Evolutionary conservation across 2,329 filamentous ascomycete genomes (phyloP).

Genomic region (Venturia asperata): DNA sequence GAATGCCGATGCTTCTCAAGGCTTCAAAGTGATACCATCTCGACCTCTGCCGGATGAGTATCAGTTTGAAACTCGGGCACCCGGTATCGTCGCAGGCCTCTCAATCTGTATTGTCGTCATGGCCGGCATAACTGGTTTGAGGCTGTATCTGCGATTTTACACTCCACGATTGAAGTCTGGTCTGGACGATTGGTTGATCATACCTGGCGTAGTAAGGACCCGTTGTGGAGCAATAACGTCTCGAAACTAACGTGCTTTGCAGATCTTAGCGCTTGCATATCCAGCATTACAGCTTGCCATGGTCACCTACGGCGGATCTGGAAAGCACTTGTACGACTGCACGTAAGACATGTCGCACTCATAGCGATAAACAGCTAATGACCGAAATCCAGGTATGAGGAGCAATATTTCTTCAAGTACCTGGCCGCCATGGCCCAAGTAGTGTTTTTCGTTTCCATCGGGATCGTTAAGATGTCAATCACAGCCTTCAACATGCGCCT

Average conservation of each 20-base stretch:
- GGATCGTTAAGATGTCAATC: constrained; percentile 35
- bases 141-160: constrained; percentile 27
- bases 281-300: constrained; percentile 27
- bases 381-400: constrained; percentile 8
- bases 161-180: constrained; percentile 28
- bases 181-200: constrained; percentile 30
- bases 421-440: constrained; percentile 24
- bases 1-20: constrained; percentile 23
- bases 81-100: constrained; percentile 27
- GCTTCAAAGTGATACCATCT: constrained; percentile 19
- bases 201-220: constrained; percentile 25
- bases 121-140: constrained; percentile 26
- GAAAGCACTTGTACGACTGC: constrained; percentile 29
- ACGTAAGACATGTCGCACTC: constrained; percentile 25
- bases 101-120: constrained; percentile 28
- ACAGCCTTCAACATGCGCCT: constrained; percentile 33
- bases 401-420: constrained; percentile 28
- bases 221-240: constrained; percentile 21
- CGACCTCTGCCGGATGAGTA: constrained; percentile 21
- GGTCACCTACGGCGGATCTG: constrained; percentile 26
- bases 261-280: constrained; percentile 26
- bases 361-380: not conserved
- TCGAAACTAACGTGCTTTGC: not conserved
- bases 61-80: constrained; percentile 25
- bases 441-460: constrained; percentile 29